A percentile compares a stretch with the other conserved stretches of the same genome.
phyloP scores from a whole-genome alignment of 2,329 filamentous ascomycete species.

The Aulographum hederae region DNA sequence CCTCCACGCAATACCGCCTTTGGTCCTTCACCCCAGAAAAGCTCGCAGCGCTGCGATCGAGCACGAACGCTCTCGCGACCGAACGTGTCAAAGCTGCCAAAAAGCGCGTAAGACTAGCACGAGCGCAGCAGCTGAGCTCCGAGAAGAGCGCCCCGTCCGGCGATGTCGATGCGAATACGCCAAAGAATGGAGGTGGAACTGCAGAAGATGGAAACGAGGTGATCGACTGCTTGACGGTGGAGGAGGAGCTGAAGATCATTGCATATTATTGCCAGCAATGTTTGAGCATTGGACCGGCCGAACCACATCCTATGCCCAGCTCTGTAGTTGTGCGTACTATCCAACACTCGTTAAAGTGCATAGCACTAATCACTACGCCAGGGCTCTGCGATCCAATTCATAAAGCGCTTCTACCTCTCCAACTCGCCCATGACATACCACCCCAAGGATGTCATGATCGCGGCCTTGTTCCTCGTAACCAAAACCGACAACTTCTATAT shows the following conservation, averaged over 20 bases:
- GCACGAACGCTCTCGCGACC: slow-evolving; percentile 65
- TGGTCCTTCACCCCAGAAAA: slow-evolving; percentile 78
- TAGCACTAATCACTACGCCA: slow-evolving; percentile 12
- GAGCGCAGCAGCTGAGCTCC: neutral
- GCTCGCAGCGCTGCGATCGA: slow-evolving; percentile 51
- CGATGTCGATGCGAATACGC: slow-evolving; percentile 17
- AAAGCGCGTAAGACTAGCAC: slow-evolving; percentile 17
- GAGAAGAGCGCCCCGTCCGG: neutral
- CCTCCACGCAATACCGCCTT: slow-evolving; percentile 74
- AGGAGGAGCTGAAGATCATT: slow-evolving; percentile 69
- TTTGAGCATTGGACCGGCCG: slow-evolving; percentile 20
- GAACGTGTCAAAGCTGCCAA: slow-evolving; percentile 42
- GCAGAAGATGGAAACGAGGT: slow-evolving; percentile 26
- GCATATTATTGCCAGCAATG: slow-evolving; percentile 55
- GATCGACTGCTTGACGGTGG: slow-evolving; percentile 63
- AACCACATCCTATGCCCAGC: slow-evolving; percentile 33
- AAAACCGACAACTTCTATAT: slow-evolving; percentile 81
- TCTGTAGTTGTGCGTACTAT: slow-evolving; percentile 40
- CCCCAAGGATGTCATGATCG: slow-evolving; percentile 73
- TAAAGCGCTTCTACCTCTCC: slow-evolving; percentile 87
- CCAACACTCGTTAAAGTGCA: slow-evolving; percentile 23
- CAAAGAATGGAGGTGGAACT: slow-evolving; percentile 14
- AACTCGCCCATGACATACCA: slow-evolving; percentile 96
- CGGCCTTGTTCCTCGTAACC: slow-evolving; percentile 78
- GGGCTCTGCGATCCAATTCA: slow-evolving; percentile 73